Evolutionary conservation across 345 rosid species (phyloP).

Genomic region (Eucalyptus camaldulensis): DNA sequence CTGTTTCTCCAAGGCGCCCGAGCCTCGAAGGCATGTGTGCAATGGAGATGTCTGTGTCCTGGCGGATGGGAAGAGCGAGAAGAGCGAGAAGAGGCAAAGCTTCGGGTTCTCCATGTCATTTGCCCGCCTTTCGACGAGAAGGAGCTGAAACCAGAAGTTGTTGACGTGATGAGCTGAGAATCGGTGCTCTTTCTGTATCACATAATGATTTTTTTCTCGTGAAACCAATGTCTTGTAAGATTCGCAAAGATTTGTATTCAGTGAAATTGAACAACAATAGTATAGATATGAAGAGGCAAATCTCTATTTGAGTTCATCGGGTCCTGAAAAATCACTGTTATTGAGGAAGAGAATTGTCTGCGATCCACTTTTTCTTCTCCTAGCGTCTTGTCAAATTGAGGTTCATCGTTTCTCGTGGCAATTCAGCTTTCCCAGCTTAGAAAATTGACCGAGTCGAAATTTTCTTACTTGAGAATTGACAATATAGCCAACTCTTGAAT

Average conservation of each 20-base stretch:
- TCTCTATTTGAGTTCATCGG: background rate
- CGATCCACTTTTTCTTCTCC: background rate
- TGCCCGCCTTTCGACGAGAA: background rate
- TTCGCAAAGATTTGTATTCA: background rate
- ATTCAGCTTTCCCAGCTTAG: background rate
- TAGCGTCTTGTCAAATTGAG: background rate
- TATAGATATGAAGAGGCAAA: background rate
- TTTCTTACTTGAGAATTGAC: background rate
- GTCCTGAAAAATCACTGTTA: background rate
- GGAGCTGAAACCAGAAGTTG: background rate
- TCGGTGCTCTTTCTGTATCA: background rate
- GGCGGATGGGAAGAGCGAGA: background rate
- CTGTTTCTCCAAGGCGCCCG: slow-evolving; percentile 14
- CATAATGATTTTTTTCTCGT: background rate
- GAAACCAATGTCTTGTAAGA: background rate
- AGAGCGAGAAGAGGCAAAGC: background rate
- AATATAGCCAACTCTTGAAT: background rate
- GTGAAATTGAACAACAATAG: background rate
- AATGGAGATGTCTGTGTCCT: slow-evolving; percentile 29
- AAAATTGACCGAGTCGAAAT: background rate
- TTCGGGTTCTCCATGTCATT: background rate
- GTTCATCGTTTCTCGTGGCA: background rate
- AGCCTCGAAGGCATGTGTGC: slow-evolving; percentile 9
- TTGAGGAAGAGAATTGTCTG: background rate
- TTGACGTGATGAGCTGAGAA: background rate